Base-by-base conservation (phyloP, 2,329 filamentous ascomycete species). In the Seiridium cupressi region DNA sequence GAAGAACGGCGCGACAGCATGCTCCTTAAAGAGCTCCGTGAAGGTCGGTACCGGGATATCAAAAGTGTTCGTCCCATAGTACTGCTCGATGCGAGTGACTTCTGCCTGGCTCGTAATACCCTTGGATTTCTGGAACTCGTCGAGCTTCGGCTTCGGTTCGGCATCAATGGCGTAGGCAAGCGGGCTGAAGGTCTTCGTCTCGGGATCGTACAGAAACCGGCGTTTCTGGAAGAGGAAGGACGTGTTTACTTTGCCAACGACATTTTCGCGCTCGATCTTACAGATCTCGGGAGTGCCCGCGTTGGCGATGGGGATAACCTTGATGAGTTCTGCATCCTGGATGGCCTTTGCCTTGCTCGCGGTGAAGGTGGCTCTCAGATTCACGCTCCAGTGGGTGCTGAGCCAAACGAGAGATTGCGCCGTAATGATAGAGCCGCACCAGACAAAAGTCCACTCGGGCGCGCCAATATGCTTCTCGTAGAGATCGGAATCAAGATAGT, bases 181-280 rank as follows among this genome's bases (percentile, higher is more conserved):
- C 34, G 94, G 92, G 55, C 88, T 84, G 74, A 99, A 99, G n/a
- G 83, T 84, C 63, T 89, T 85, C 64, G 81, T 85, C 47, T 87
- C 84, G 55, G 86, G 76, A 65, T 92, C 82, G 80, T 93, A 97
- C 64, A 97, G 84, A 74, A 99, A 99, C 44, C 94, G 91, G 68
- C 95, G 91, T 82, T 99, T 99, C 80, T 99, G 95, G 80, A 99
- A 99, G 60, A 97, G 81, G 77, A 99, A 99, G 8, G 93, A 97
- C 10, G 89, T 77, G 66, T 88, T 93, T 60, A 85, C 82, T 79
- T 91, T 91, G 68, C 88, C 91, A 64, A 86, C 90, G 63, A 84
- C 89, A 73, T 86, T 89, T 68, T 97, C 93, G 71, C 88, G 88
- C 64, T 90, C 77, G 63, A 99, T 81, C 64, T 84, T 80, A 81